phyloP scores from a whole-genome alignment of 306 rosid species.

The Prinsepia uniflora region DNA sequence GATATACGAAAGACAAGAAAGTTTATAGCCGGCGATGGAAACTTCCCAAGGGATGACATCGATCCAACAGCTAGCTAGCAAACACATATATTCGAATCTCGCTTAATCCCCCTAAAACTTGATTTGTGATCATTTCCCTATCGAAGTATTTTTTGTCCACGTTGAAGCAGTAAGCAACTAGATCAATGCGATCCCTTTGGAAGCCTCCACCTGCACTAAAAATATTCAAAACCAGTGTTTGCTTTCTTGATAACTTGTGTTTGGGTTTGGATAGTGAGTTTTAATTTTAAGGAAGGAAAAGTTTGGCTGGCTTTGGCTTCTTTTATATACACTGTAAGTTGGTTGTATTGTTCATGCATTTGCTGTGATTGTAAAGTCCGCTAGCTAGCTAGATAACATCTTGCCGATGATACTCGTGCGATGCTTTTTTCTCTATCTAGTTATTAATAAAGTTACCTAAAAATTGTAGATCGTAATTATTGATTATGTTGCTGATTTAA shows the following conservation, averaged over 20 bases:
- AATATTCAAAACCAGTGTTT: not conserved
- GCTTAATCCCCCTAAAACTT: no score
- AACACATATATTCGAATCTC: not conserved
- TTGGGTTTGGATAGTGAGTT: slow-evolving; percentile 9
- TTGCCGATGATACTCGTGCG: not conserved
- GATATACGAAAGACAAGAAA: not conserved
- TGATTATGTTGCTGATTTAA: slow-evolving; percentile 5
- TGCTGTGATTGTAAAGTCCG: slow-evolving; percentile 32
- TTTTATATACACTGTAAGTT: not conserved
- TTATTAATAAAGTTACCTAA: not conserved
- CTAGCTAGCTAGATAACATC: not conserved
- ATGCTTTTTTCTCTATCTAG: not conserved
- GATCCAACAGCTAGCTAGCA: slow-evolving; percentile 38
- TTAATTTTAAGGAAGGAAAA: slow-evolving; percentile 11
- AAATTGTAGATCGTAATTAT: not conserved
- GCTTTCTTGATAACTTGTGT: no score
- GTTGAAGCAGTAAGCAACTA: slow-evolving; percentile 1
- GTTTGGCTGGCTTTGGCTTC: slow-evolving; percentile 13
- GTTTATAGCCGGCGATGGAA: slow-evolving; percentile 40
- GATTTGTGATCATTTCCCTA: no score
- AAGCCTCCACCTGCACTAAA: slow-evolving; percentile 60
- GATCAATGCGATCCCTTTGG: slow-evolving; percentile 99
- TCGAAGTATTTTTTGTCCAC: no score
- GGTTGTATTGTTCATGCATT: slow-evolving; percentile 29
- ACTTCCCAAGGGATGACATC: slow-evolving; percentile 71